Evolutionary conservation across 2,329 filamentous ascomycete species (phyloP).

Genomic region (Lasiodiplodia citricola): DNA sequence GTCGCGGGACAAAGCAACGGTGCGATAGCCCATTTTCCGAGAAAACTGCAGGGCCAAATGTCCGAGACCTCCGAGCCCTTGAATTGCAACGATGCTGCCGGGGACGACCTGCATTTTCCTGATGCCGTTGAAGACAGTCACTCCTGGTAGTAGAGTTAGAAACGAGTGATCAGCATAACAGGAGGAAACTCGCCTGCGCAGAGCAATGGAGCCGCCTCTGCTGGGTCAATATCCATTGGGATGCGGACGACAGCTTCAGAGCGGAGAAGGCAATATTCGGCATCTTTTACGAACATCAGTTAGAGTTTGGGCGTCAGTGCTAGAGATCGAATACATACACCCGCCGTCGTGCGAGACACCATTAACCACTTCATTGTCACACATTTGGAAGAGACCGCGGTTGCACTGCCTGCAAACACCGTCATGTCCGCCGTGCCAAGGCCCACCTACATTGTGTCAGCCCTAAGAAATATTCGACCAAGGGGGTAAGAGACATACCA

Average conservation of each 20-base stretch:
- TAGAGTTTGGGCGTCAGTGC: too few species aligned
- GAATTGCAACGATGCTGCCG: slow-evolving; percentile 56
- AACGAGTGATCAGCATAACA: too few species aligned
- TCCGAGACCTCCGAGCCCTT: slow-evolving; percentile 59
- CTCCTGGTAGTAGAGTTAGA: slow-evolving; percentile 27
- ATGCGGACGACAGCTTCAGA: slow-evolving; percentile 64
- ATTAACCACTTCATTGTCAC: slow-evolving; percentile 66
- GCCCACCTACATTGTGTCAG: neutral
- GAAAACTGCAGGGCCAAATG: slow-evolving; percentile 61
- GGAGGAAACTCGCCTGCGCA: slow-evolving; percentile 40
- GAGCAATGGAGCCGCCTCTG: slow-evolving; percentile 54
- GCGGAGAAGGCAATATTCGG: slow-evolving; percentile 66
- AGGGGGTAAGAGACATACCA: slow-evolving; percentile 45
- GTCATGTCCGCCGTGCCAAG: slow-evolving; percentile 73
- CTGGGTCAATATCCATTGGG: slow-evolving; percentile 53
- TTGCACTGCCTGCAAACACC: slow-evolving; percentile 66
- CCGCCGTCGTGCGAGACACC: slow-evolving; percentile 71
- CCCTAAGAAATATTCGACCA: slow-evolving; percentile 42
- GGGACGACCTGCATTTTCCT: slow-evolving; percentile 53
- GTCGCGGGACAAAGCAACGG: slow-evolving; percentile 58
- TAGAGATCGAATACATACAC: slow-evolving; percentile 48
- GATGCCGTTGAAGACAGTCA: slow-evolving; percentile 60
- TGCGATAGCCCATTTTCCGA: slow-evolving; percentile 58
- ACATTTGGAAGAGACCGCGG: slow-evolving; percentile 70
- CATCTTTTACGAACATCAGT: slow-evolving; percentile 41